Evolutionary conservation across 2,329 filamentous ascomycete species (phyloP).

Genomic region (Sclerotinia borealis): DNA sequence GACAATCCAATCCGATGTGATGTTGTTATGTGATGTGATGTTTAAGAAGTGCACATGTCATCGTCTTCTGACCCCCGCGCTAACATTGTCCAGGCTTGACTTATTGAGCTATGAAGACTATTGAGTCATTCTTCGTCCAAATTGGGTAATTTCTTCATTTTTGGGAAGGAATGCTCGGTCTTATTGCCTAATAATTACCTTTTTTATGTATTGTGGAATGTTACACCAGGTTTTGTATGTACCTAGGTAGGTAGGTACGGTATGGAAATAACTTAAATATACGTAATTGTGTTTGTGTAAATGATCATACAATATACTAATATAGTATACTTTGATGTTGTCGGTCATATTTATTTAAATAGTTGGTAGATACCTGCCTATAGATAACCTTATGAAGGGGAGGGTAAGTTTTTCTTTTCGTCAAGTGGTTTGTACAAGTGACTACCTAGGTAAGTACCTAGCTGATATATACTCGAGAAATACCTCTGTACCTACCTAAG

Average conservation of each 20-base stretch:
- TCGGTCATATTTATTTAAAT: too few species aligned
- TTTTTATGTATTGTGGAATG: background rate
- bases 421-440: too few species aligned
- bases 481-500: too few species aligned
- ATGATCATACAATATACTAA: too few species aligned
- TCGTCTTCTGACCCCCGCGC: slow-evolving; percentile 8
- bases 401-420: too few species aligned
- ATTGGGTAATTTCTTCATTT: background rate
- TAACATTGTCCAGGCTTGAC: background rate
- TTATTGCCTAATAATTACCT: background rate
- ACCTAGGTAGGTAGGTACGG: too few species aligned
- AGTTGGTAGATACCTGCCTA: too few species aligned
- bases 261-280: too few species aligned
- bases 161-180: background rate
- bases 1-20: too few species aligned
- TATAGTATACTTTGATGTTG: background rate
- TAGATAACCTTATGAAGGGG: too few species aligned
- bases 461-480: too few species aligned
- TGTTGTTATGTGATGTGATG: background rate
- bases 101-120: background rate
- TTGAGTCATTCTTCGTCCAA: slow-evolving; percentile 2
- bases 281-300: background rate
- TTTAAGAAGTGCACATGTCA: slow-evolving; percentile 5
- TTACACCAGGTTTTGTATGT: background rate
- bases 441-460: too few species aligned